Evolutionary conservation across 768 basidiomycete genomes (phyloP).

Genomic region (Naganishia friedmannii): DNA sequence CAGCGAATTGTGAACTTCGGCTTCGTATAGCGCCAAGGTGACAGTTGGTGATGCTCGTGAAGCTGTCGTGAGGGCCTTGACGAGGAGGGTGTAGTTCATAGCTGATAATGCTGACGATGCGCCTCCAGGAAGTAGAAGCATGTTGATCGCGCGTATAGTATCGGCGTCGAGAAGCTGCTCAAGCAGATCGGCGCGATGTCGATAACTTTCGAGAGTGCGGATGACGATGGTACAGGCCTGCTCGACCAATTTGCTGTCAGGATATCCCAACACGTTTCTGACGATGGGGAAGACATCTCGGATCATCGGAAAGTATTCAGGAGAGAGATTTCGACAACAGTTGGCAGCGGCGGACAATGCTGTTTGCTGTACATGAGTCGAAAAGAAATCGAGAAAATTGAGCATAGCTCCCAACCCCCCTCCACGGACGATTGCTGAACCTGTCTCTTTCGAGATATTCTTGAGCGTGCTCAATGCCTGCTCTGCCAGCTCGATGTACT

Average conservation of each 20-base stretch:
- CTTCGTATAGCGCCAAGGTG: conserved; percentile 78
- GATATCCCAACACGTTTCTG: conserved; percentile 82
- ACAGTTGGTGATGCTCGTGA: conserved; percentile 85
- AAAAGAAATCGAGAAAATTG: conserved; percentile 97
- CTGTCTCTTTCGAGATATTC: conserved; percentile 97
- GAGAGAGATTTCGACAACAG: conserved; percentile 86
- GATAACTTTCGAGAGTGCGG: conserved; percentile 87
- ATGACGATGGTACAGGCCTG: conserved; percentile 93
- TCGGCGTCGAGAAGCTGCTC: conserved; percentile 74
- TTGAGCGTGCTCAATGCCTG: conserved; percentile 74
- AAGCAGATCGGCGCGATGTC: conserved; percentile 76
- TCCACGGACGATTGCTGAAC: conserved; percentile 90
- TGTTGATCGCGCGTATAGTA: conserved; percentile 77
- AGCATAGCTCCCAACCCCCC: conserved; percentile 88
- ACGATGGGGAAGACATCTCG: conserved; percentile 79
- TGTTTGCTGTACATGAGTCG: conserved; percentile 92
- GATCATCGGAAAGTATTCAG: conserved; percentile 86
- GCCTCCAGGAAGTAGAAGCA: conserved; percentile 77
- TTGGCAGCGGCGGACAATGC: conserved; percentile 95
- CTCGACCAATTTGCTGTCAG: conserved; percentile 95
- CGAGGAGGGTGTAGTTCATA: conserved; percentile 80
- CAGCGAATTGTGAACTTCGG: conserved; percentile 84
- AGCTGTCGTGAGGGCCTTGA: conserved; percentile 82
- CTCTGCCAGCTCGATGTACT: conserved; percentile 96
- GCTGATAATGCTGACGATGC: conserved; percentile 75